Conservation (phyloP, 768 basidiomycete genomes). For the Tulasnella calospora region DNA sequence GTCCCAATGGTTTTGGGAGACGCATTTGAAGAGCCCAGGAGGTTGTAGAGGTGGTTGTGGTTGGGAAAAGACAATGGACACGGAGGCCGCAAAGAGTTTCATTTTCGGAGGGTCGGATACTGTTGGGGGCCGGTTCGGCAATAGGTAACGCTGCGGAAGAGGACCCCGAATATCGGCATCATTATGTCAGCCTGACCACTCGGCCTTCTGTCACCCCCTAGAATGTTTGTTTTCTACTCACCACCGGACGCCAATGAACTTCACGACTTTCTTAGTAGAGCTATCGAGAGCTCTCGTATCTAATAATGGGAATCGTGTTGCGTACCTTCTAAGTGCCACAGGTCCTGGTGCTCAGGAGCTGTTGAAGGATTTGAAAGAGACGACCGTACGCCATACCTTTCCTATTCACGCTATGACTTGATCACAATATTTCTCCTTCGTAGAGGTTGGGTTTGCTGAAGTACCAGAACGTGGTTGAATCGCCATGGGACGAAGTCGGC, state of each 20-base stretch:
- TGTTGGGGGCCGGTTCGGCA: background rate
- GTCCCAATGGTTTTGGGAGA: conserved; percentile 16
- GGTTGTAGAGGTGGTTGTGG: conserved; percentile 4
- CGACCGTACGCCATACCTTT: conserved; percentile 21
- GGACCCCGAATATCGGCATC: background rate
- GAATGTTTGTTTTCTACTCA: background rate
- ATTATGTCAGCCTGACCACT: background rate
- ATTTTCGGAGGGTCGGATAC: background rate
- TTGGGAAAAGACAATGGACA: background rate
- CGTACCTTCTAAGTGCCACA: conserved; percentile 17
- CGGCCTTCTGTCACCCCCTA: background rate
- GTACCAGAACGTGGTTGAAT: conserved; percentile 60
- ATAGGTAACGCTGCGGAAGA: too few relatives aligned
- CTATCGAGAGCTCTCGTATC: conserved; percentile 25
- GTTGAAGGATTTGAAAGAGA: conserved; percentile 29
- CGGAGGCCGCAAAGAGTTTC: background rate
- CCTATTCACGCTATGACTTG: background rate
- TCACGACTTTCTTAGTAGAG: conserved; percentile 26
- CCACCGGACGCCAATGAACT: background rate
- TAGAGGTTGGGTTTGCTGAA: conserved; percentile 35
- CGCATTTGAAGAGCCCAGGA: background rate
- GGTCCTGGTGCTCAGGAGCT: conserved; percentile 24
- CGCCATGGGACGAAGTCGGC: conserved; percentile 83
- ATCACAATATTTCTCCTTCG: background rate
- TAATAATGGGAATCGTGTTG: conserved; percentile 26